Evolutionary conservation across 768 basidiomycete species (phyloP).

Genomic region (Amanita molliuscula): DNA sequence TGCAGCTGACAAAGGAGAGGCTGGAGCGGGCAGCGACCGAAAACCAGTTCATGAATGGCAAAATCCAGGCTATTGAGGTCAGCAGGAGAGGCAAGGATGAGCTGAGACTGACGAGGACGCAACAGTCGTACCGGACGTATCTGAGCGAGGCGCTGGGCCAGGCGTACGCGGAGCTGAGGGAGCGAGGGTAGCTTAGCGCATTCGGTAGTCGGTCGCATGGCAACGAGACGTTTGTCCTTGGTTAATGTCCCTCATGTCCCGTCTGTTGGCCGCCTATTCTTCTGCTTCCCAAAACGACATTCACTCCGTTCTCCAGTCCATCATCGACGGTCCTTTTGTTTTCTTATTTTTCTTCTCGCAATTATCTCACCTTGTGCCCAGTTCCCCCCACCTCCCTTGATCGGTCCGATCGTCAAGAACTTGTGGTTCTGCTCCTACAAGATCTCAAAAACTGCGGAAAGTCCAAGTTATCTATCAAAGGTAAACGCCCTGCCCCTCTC

Average conservation of each 20-base stretch:
- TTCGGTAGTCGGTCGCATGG: not conserved
- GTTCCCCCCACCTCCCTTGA: conserved; percentile 41
- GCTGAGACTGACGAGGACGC: not conserved
- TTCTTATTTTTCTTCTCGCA: conserved; percentile 1
- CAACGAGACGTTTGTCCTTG: not conserved
- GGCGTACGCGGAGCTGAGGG: conserved; percentile 56
- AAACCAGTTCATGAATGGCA: conserved; percentile 89
- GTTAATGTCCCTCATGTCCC: conserved; percentile 27
- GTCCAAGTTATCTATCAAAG: conserved; percentile 23
- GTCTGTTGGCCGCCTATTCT: conserved; percentile 34
- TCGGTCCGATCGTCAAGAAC: conserved; percentile 34
- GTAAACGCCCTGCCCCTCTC: not conserved
- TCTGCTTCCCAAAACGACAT: conserved; percentile 34
- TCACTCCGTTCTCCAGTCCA: conserved; percentile 34
- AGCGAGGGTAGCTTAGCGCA: not conserved
- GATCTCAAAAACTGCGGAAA: conserved; percentile 36
- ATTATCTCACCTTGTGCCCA: conserved; percentile 12
- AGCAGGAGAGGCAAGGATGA: conserved; percentile 12
- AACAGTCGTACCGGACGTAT: conserved; percentile 61
- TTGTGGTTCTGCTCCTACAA: conserved; percentile 47
- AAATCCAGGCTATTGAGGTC: conserved; percentile 70
- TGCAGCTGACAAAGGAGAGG: conserved; percentile 71
- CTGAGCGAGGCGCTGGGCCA: conserved; percentile 63
- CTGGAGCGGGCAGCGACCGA: conserved; percentile 79
- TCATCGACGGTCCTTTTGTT: conserved; percentile 34